Conservation (phyloP, 2,329 filamentous ascomycete species). For the Elsinoe necatrix region DNA sequence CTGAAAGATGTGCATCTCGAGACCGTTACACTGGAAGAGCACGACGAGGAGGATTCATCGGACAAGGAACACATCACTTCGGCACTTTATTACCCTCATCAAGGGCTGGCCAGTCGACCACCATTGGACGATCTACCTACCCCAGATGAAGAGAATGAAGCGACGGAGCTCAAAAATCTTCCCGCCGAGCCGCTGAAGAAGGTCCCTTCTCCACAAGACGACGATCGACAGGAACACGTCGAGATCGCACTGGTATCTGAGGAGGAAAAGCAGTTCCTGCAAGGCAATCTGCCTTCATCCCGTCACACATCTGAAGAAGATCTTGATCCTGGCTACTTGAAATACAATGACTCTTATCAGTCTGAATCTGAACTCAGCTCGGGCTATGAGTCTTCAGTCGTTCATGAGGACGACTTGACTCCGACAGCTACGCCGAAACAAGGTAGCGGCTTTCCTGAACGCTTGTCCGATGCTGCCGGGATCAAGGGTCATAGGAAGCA, state of each 20-base stretch:
- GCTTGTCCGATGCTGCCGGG: conserved; percentile 1
- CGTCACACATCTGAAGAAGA: conserved; percentile 31
- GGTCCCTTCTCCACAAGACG: conserved; percentile 1
- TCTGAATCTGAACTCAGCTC: conserved; percentile 35
- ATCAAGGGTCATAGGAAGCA: conserved; percentile 26
- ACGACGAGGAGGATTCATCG: conserved; percentile 52
- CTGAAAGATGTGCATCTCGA: not conserved
- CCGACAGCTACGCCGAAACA: conserved; percentile 38
- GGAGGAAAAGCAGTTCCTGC: conserved; percentile 52
- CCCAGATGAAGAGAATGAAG: conserved; percentile 6
- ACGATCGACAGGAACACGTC: conserved; percentile 40
- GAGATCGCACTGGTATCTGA: conserved; percentile 55
- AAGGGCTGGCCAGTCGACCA: conserved; percentile 37
- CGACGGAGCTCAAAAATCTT: not conserved
- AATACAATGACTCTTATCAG: conserved; percentile 18
- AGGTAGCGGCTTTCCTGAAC: not conserved
- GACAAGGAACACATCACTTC: conserved; percentile 83
- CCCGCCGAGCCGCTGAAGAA: conserved; percentile 12
- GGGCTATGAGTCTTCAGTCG: conserved; percentile 30
- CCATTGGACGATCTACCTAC: not conserved
- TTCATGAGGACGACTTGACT: conserved; percentile 44
- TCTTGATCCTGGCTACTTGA: conserved; percentile 21
- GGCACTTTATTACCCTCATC: conserved; percentile 72
- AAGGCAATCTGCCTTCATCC: conserved; percentile 45
- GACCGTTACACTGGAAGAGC: conserved; percentile 16